These are phyloP conservation scores for Pseudocercospora fuligena DNA, from an alignment of 2,329 filamentous ascomycete genomes.

Conservation along the genomic window DNA sequence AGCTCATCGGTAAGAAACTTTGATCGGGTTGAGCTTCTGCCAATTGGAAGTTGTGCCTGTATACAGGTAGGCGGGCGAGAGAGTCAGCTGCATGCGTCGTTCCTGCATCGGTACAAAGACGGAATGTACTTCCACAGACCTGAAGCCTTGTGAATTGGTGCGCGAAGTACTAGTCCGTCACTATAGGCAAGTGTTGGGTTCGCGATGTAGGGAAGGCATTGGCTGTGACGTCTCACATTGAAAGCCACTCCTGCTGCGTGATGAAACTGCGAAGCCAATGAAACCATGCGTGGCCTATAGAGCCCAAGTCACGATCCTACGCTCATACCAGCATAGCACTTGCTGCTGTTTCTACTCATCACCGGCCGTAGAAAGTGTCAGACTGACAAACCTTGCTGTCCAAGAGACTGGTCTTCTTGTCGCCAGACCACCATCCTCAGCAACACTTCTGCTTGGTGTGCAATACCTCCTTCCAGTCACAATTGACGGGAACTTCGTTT, in stretches of 20 bases:
- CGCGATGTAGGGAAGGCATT: background rate
- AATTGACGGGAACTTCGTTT: background rate
- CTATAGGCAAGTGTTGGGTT: background rate
- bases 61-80: background rate
- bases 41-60: background rate
- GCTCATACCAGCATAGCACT: background rate
- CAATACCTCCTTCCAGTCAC: background rate
- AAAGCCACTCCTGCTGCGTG: slow-evolving; percentile 2
- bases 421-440: background rate
- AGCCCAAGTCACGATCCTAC: background rate
- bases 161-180: background rate
- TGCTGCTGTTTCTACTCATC: too few species aligned
- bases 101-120: slow-evolving; percentile 2
- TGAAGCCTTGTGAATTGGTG: background rate
- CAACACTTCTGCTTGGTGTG: background rate
- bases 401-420: background rate
- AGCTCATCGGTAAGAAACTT: background rate
- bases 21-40: background rate
- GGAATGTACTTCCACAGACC: background rate
- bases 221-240: background rate
- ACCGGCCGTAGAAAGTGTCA: background rate
- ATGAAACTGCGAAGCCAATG: slow-evolving; percentile 1
- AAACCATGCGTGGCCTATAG: background rate
- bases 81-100: slow-evolving; percentile 5
- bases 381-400: background rate